Evolutionary conservation across 257 asterid species (phyloP), one percentile per base, ranked within the genome.

Genomic region (Mitragyna speciosa): DNA sequence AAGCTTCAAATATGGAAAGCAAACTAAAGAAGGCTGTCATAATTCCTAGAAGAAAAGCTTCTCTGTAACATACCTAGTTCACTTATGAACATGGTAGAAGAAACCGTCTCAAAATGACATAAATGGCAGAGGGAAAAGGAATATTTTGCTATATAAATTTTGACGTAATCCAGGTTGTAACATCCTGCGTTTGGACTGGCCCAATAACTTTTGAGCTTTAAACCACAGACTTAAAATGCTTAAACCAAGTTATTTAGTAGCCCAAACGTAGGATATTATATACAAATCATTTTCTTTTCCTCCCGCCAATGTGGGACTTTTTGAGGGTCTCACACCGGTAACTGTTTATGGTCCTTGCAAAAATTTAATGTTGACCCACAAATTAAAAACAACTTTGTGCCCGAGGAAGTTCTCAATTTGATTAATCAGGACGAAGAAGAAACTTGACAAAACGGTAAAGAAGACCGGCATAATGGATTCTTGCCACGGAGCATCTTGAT

Each of bases 401-500:
- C 39, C 26, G 59, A 14, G 7, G 11, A 16, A 20, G 26, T 59
- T 39, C 64, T 30, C 39, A 20, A 26, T 56, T 52, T 58, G 41
- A 83, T 48, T 59, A 4, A 30, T 39, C 61, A 43, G 14, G 41
- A 82, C 24, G 2, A 12, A 58, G 19, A 20, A 16, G 4, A 65
- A 4, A 15, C 69, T 64, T 64, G 39, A 59, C 30, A 11, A 59
- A 59, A 30, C 28, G 12, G 8, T 9, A 79, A 45, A 39, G 19
- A 17, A 31, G 75, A 15, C 66, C 59, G 64, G 41, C 3, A 58
- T 51, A 30, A 78, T 45, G 3, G 1, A 15, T 12, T 39, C 11
- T n/a, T 24, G 72, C 64, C 58, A 2, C 54, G 56, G 26, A 72
- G 76, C 30, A 52, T 19, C 47, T 67, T 17, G 74, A 79, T 73